Evolutionary conservation across 495 filamentous ascomycete species (phyloP).

Genomic region (Rostrohypoxylon terebratum): DNA sequence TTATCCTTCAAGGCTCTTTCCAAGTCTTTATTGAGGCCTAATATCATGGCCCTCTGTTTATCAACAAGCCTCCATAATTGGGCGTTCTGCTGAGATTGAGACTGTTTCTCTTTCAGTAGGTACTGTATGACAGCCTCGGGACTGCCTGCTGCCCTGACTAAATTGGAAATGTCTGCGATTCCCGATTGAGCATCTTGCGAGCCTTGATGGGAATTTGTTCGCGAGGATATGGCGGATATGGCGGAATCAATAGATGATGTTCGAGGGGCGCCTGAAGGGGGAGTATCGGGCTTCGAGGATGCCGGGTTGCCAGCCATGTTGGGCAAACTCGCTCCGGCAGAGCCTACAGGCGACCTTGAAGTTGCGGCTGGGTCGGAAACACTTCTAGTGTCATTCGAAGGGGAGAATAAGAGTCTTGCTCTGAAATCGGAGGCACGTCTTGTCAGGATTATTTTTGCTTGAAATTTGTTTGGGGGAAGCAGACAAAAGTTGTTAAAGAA

Average conservation of each 20-base stretch:
- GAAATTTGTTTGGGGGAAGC: slow-evolving; percentile 2
- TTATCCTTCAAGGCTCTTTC: slow-evolving; percentile 94
- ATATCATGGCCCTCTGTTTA: slow-evolving; percentile 92
- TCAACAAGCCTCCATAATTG: slow-evolving; percentile 96
- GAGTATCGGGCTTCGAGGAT: slow-evolving; percentile 37
- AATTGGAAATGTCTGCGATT: slow-evolving; percentile 73
- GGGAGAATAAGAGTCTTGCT: slow-evolving; percentile 45
- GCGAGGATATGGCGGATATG: slow-evolving; percentile 85
- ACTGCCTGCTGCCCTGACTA: slow-evolving; percentile 87
- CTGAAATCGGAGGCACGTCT: slow-evolving; percentile 40
- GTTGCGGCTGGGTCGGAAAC: slow-evolving; percentile 52
- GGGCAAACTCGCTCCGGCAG: slow-evolving; percentile 37
- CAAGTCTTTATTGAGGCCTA: slow-evolving; percentile 94
- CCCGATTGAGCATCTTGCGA: slow-evolving; percentile 67
- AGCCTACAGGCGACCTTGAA: slow-evolving; percentile 54
- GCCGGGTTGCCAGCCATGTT: slow-evolving; percentile 45
- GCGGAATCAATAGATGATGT: slow-evolving; percentile 96
- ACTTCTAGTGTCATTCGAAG: slow-evolving; percentile 59
- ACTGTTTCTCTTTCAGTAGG: slow-evolving; percentile 90
- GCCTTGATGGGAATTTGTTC: slow-evolving; percentile 69
- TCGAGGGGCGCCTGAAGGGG: slow-evolving; percentile 63
- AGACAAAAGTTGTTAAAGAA: not conserved
- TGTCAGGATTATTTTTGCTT: slow-evolving; percentile 40
- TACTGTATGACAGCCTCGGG: slow-evolving; percentile 89
- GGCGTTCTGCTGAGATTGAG: slow-evolving; percentile 85